A percentile compares a stretch with the other conserved stretches of the same genome.
Evolutionary conservation across 768 basidiomycete species (phyloP).

Genomic region (Tulasnella sp.): DNA sequence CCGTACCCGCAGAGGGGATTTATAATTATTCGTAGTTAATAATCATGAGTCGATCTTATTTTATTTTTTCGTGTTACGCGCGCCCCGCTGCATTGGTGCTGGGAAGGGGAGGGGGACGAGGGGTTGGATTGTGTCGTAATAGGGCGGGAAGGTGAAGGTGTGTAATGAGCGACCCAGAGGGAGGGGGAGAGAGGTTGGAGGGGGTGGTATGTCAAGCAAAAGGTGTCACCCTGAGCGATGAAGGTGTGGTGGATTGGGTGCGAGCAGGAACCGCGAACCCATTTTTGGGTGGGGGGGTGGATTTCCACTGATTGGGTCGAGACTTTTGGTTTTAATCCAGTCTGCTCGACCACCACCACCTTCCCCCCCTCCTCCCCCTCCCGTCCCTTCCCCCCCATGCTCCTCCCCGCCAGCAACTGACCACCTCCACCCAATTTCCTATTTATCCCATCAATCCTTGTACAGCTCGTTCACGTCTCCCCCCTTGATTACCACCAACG

Average conservation of each 20-base stretch:
- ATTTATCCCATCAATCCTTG: neutral
- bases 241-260: neutral
- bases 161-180: neutral
- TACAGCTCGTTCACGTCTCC: too few relatives aligned
- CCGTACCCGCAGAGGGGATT: neutral
- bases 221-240: neutral
- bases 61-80: too few relatives aligned
- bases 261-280: neutral
- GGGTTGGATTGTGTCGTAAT: neutral
- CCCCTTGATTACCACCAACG: too few relatives aligned
- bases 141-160: neutral
- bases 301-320: neutral
- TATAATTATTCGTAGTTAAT: neutral
- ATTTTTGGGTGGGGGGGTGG: neutral
- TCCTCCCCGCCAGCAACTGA: neutral
- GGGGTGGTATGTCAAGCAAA: neutral
- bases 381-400: neutral
- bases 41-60: too few relatives aligned
- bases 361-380: neutral
- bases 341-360: neutral
- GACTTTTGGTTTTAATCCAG: constrained; percentile 1
- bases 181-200: neutral
- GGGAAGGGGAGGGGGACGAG: too few relatives aligned
- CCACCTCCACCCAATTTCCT: neutral
- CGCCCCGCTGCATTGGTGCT: too few relatives aligned